Evolutionary conservation across 2,329 filamentous ascomycete genomes (phyloP), one percentile per base, ranked within the genome.

Genomic region (Metarhizium album): DNA sequence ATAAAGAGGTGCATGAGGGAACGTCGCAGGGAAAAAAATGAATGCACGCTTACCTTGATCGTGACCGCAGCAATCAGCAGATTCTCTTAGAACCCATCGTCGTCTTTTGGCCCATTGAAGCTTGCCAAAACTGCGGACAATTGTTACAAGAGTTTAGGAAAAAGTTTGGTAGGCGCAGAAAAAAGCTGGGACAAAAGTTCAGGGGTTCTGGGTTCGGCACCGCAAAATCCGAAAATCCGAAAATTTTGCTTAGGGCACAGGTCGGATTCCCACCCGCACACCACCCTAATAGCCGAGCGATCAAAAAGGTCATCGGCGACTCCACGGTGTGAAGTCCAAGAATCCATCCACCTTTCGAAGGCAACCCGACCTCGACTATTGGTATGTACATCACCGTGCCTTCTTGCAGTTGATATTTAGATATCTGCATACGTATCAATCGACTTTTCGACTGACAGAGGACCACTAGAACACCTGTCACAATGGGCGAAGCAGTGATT

Each of bases 401-500:
- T 45, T 29, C 18, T 40, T 31, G 47, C 47, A 49, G 16, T 43
- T 42, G 31, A 51, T 18, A 42, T 45, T 45, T 2, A 42, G 9
- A 43, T 9, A 42, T 33, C 22, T 49, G 33, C 31, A 42, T 31
- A 46, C 42, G 23, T 43, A 14, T 16, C 3, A 13, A 20, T 38
- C 42, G 40, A 54, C 52, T 53, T 54, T 51, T 35, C 59, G 64
- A 65, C 65, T 68, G 60, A 70, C 64, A 59, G 53, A 55, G 53
- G 56, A 50, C 52, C 58, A 53, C 50, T 68, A 82, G 76, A 77
- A 74, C 72, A 74, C 71, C 74, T 24, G 74, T 74, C 79, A 84
- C 74, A 82, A 89, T 89, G 86, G 83, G 84, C 76, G 84, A 88
- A 79, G 83, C 86, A 76, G 77, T 84, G 69, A 84, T 90, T 75